A percentile compares a stretch with the other conserved stretches of the same genome.
phyloP scores from a whole-genome alignment of 805 yeast genomes.

The Debaryomyces castellii region DNA sequence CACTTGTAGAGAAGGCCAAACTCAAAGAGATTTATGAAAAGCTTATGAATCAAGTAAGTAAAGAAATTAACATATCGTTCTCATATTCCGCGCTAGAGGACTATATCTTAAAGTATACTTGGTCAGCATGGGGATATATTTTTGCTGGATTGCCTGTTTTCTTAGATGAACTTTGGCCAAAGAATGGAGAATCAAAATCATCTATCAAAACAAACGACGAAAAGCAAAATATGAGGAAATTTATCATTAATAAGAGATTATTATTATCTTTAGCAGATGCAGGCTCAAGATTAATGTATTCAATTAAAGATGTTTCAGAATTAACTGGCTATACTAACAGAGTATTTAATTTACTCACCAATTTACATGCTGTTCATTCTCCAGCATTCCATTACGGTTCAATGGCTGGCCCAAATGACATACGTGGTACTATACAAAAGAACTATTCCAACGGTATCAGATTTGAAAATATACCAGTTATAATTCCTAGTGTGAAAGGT shows the following conservation, averaged over 20 bases:
- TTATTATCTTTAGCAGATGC: conserved; percentile 93
- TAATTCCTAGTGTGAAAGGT: conserved; percentile 70
- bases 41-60: conserved; percentile 52
- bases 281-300: conserved; percentile 90
- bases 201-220: conserved; percentile 31
- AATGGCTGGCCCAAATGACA: conserved; percentile 45
- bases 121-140: conserved; percentile 95
- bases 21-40: conserved; percentile 57
- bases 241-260: conserved; percentile 85
- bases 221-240: conserved; percentile 75
- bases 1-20: conserved; percentile 69
- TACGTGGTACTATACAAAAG: conserved; percentile 77
- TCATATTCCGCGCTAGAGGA: conserved; percentile 77
- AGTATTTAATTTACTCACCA: conserved; percentile 72
- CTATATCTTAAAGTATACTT: conserved; percentile 81
- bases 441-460: conserved; percentile 72
- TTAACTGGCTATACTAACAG: conserved; percentile 89
- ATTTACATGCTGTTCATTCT: conserved; percentile 81
- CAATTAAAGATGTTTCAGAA: conserved; percentile 88
- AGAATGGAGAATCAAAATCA: conserved; percentile 5
- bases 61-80: conserved; percentile 59
- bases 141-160: conserved; percentile 90
- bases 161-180: conserved; percentile 48
- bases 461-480: conserved; percentile 78
- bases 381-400: conserved; percentile 52